phyloP scores from a whole-genome alignment of 116 monocot species.

The Iris pallida region DNA sequence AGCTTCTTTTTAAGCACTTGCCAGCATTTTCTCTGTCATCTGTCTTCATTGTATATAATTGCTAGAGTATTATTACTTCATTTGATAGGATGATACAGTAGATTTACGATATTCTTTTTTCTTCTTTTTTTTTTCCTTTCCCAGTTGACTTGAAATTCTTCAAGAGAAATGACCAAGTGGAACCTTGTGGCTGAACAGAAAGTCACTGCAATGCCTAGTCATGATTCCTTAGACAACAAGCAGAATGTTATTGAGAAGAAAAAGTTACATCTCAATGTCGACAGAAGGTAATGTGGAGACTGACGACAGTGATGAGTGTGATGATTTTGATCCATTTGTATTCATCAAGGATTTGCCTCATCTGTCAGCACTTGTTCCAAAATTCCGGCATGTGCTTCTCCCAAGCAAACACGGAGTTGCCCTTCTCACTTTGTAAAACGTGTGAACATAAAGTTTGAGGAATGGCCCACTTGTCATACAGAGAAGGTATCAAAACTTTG shows the following conservation, averaged over 20 bases:
- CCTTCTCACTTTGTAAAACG: constrained; percentile 51
- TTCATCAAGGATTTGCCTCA: constrained; percentile 95
- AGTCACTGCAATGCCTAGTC: constrained; percentile 1
- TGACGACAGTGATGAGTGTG: constrained; percentile 58
- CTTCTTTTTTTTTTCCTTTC: constrained; percentile 9
- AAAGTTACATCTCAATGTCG: constrained; percentile 30
- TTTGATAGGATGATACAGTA: no score
- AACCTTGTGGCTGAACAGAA: constrained; percentile 12
- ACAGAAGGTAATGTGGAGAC: constrained; percentile 50
- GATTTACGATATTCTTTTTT: no score
- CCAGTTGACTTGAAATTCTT: constrained; percentile 34
- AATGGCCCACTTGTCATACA: no score
- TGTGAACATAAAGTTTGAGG: no score
- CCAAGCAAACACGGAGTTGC: constrained; percentile 97
- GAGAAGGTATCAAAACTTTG: no score
- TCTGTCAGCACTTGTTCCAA: constrained; percentile 76
- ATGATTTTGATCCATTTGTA: constrained; percentile 92
- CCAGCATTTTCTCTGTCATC: no score
- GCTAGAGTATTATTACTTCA: no score
- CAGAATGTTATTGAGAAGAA: constrained; percentile 8
- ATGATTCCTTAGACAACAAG: constrained; percentile 7
- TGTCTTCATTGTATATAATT: no score
- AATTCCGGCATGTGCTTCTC: constrained; percentile 75
- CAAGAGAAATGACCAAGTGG: constrained; percentile 14
- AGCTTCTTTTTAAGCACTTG: no score